A percentile compares a stretch with the other conserved stretches of the same genome.
These are phyloP conservation scores for Athelia psychrophila DNA, from an alignment of 1,284 basidiomycete species.

Conservation along the genomic window DNA sequence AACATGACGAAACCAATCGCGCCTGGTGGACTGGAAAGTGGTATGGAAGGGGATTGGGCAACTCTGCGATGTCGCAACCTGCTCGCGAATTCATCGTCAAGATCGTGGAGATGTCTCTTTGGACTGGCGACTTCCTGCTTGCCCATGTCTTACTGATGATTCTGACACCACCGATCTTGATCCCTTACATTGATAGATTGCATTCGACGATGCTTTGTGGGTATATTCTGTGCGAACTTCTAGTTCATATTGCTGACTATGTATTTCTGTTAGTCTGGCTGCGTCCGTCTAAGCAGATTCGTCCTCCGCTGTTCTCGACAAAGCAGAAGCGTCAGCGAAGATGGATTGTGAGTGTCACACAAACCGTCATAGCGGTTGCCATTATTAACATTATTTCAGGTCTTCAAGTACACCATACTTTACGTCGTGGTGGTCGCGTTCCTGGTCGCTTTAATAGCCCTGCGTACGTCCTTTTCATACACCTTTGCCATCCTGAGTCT, in stretches of 20 bases:
- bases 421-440: slow-evolving; percentile 79
- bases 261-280: slow-evolving; percentile 65
- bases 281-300: slow-evolving; percentile 90
- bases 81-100: slow-evolving; percentile 96
- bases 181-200: slow-evolving; percentile 84
- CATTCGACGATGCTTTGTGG: slow-evolving; percentile 90
- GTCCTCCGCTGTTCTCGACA: slow-evolving; percentile 91
- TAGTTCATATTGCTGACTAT: slow-evolving; percentile 6
- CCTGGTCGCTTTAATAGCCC: slow-evolving; percentile 78
- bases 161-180: slow-evolving; percentile 79
- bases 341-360: slow-evolving; percentile 70
- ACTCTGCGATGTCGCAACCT: slow-evolving; percentile 88
- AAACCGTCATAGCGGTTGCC: background rate
- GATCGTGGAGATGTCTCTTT: slow-evolving; percentile 94
- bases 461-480: slow-evolving; percentile 54
- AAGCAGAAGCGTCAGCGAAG: slow-evolving; percentile 90
- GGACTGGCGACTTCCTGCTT: slow-evolving; percentile 88
- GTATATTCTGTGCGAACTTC: slow-evolving; percentile 21
- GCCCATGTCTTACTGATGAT: slow-evolving; percentile 84
- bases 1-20: slow-evolving; percentile 95
- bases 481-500: background rate
- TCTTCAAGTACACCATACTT: slow-evolving; percentile 81
- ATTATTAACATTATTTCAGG: slow-evolving; percentile 31
- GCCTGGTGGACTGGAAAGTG: slow-evolving; percentile 99
- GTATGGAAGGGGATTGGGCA: slow-evolving; percentile 90